Evolutionary conservation across 441 rosid species (phyloP).

Genomic region (Pelargonium myrrhifolium): DNA sequence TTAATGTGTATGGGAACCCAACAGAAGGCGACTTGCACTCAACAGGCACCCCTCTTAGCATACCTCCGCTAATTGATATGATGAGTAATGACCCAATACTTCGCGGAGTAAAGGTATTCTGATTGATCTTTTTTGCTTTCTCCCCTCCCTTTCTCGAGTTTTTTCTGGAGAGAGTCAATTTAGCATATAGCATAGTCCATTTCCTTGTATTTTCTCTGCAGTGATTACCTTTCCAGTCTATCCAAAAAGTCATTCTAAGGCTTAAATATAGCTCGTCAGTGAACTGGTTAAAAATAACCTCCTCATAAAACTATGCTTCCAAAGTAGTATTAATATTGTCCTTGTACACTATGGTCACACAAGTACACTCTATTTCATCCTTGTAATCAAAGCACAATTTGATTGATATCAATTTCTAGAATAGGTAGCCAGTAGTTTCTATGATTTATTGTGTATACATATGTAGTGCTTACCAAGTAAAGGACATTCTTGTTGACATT

Average conservation of each 20-base stretch:
- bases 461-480: background rate
- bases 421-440: background rate
- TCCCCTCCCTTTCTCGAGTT: background rate
- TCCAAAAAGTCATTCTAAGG: too few relatives aligned
- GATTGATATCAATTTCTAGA: background rate
- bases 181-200: too few relatives aligned
- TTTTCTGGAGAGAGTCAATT: too few relatives aligned
- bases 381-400: background rate
- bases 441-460: background rate
- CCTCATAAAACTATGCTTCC: too few relatives aligned
- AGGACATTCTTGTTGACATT: background rate
- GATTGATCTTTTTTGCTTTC: background rate
- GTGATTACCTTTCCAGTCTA: too few relatives aligned
- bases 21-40: conserved; percentile 58
- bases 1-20: conserved; percentile 70
- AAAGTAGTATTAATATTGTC: too few relatives aligned
- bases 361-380: background rate
- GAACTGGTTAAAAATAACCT: too few relatives aligned
- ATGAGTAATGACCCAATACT: conserved; percentile 93
- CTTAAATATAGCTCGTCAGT: too few relatives aligned
- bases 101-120: conserved; percentile 68
- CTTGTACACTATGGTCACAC: too few relatives aligned
- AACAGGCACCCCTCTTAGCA: conserved; percentile 71
- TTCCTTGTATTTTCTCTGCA: too few relatives aligned
- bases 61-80: conserved; percentile 86